phyloP scores from a whole-genome alignment of 1,139 yeast genomes.

The Blastobotrys indianensis region DNA sequence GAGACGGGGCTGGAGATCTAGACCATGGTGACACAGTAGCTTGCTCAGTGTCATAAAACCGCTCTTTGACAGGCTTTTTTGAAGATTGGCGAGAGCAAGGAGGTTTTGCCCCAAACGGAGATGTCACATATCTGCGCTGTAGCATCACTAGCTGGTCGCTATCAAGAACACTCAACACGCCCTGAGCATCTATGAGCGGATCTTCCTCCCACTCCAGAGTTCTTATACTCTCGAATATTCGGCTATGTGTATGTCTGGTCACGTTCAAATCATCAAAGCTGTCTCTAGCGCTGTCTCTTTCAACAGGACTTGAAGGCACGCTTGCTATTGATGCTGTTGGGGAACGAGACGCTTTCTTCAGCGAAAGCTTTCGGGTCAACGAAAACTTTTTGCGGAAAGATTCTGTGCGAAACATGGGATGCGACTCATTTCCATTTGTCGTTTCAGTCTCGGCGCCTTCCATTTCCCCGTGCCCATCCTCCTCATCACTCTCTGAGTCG shows the following conservation, averaged over 20 bases:
- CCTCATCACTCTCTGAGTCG: constrained; percentile 7
- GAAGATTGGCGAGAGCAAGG: not conserved
- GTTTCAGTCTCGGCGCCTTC: constrained; percentile 10
- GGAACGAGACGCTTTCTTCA: constrained; percentile 10
- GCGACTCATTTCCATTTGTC: not conserved
- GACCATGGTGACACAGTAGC: constrained; percentile 31
- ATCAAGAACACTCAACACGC: constrained; percentile 29
- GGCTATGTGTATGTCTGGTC: not conserved
- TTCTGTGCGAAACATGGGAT: constrained; percentile 7
- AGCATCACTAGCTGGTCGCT: constrained; percentile 26
- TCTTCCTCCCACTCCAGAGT: constrained; percentile 31
- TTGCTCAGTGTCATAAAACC: constrained; percentile 29
- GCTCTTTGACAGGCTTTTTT: not conserved
- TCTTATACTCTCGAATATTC: constrained; percentile 24
- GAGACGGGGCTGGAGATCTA: constrained; percentile 33
- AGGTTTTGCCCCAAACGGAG: constrained; percentile 1
- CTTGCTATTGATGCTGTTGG: constrained; percentile 9
- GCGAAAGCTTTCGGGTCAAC: constrained; percentile 17
- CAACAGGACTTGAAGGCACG: not conserved
- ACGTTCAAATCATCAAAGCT: constrained; percentile 1
- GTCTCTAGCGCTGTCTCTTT: not conserved
- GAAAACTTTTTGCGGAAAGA: constrained; percentile 18
- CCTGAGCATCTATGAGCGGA: constrained; percentile 31
- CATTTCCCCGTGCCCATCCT: constrained; percentile 13
- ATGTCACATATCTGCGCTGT: constrained; percentile 26